Conservation (phyloP, 768 basidiomycete species). For the Phlegmacium glaucopus region DNA sequence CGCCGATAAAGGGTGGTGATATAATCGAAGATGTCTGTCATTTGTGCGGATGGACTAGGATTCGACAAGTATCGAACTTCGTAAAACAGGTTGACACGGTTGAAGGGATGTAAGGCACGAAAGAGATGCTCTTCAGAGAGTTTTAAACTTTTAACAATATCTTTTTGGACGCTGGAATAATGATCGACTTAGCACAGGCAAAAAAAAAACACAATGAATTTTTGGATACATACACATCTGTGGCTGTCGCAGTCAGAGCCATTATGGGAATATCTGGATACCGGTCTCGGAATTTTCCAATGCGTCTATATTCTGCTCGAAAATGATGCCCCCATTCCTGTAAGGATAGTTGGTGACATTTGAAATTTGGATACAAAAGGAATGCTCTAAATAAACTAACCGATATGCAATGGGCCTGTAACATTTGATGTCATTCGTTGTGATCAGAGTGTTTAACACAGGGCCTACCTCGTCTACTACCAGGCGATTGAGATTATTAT, state of each 20-base stretch:
- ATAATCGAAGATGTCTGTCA: slow-evolving; percentile 64
- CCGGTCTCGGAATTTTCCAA: slow-evolving; percentile 66
- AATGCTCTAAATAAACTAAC: slow-evolving; percentile 30
- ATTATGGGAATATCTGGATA: slow-evolving; percentile 77
- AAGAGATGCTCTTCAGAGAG: slow-evolving; percentile 56
- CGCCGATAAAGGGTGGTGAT: slow-evolving; percentile 60
- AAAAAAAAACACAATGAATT: neutral
- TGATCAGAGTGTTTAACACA: slow-evolving; percentile 1
- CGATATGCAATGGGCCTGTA: slow-evolving; percentile 80
- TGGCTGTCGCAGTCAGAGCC: slow-evolving; percentile 86
- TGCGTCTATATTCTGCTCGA: slow-evolving; percentile 65
- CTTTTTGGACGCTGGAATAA: slow-evolving; percentile 59
- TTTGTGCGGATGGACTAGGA: slow-evolving; percentile 49
- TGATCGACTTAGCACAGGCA: neutral
- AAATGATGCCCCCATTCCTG: slow-evolving; percentile 89
- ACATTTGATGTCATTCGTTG: neutral
- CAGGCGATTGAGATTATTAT: slow-evolving; percentile 62
- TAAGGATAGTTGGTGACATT: neutral
- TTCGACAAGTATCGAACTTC: slow-evolving; percentile 67
- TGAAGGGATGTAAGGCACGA: slow-evolving; percentile 75
- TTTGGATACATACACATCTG: slow-evolving; percentile 45
- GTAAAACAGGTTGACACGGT: slow-evolving; percentile 76
- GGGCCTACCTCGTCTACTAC: slow-evolving; percentile 73
- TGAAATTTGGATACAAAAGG: neutral
- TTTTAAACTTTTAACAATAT: slow-evolving; percentile 65